Evolutionary conservation across 2,329 filamentous ascomycete genomes (phyloP).

Genomic region (Monosporascus sp.): DNA sequence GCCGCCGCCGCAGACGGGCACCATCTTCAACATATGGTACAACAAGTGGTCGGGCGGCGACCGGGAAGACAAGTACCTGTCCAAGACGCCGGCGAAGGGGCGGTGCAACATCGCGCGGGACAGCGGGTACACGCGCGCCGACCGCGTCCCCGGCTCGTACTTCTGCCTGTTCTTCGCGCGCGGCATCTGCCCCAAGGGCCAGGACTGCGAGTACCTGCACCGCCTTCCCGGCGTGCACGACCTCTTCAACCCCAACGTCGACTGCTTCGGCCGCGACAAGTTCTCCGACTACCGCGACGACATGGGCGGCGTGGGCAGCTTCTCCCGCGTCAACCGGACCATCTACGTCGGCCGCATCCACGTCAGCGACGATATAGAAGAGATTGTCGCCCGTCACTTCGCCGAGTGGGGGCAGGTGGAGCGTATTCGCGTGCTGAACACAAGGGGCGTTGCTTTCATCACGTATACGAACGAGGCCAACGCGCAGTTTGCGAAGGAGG

Average conservation of each 20-base stretch:
- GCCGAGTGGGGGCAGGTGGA: conserved; percentile 95
- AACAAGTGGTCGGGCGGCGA: conserved; percentile 98
- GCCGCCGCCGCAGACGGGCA: conserved; percentile 86
- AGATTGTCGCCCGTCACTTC: conserved; percentile 90
- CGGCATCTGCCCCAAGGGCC: conserved; percentile 77
- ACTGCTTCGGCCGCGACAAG: conserved; percentile 93
- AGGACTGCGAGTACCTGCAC: conserved; percentile 92
- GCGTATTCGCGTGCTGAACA: conserved; percentile 80
- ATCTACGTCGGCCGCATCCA: conserved; percentile 92
- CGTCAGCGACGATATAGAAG: conserved; percentile 94
- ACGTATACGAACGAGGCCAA: conserved; percentile 91
- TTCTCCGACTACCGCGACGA: conserved; percentile 90
- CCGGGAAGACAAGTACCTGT: conserved; percentile 83
- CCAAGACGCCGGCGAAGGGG: conserved; percentile 73
- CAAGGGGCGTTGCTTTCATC: conserved; percentile 86
- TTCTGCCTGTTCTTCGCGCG: conserved; percentile 91
- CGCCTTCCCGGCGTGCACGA: conserved; percentile 82
- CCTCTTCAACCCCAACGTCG: conserved; percentile 87
- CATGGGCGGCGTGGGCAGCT: conserved; percentile 94
- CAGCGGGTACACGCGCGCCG: conserved; percentile 72
- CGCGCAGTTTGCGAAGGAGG: conserved; percentile 75
- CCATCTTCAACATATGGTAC: conserved; percentile 97
- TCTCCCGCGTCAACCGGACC: conserved; percentile 89
- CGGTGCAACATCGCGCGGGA: conserved; percentile 84
- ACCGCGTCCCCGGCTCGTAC: conserved; percentile 72